Percentiles rank a stretch among this genome's conserved stretches.
Conservation (phyloP, 495 filamentous ascomycete genomes). For the Penicillium chermesinum region DNA sequence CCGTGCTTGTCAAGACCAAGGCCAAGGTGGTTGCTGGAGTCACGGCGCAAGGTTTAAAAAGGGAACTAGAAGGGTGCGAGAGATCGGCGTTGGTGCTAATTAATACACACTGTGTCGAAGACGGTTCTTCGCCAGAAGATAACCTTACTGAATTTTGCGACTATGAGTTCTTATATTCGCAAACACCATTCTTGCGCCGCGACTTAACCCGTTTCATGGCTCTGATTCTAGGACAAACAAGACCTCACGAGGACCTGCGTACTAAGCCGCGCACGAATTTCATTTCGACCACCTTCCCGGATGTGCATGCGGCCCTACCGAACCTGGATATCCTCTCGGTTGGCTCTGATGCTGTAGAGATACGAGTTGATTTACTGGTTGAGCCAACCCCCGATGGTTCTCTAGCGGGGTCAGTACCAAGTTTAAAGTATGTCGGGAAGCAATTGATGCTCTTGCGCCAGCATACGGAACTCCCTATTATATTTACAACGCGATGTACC, state of each 20-base stretch:
- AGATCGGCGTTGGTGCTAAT: slow-evolving; percentile 53
- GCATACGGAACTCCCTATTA: slow-evolving; percentile 78
- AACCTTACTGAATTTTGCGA: slow-evolving; percentile 60
- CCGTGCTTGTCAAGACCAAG: slow-evolving; percentile 42
- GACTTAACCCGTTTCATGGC: slow-evolving; percentile 73
- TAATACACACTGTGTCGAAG: slow-evolving; percentile 67
- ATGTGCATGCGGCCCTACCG: slow-evolving; percentile 75
- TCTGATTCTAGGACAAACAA: slow-evolving; percentile 69
- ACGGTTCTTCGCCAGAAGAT: slow-evolving; percentile 61
- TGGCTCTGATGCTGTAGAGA: slow-evolving; percentile 76
- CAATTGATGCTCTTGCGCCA: slow-evolving; percentile 78
- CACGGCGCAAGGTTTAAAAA: slow-evolving; percentile 45
- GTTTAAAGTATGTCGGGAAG: slow-evolving; percentile 76
- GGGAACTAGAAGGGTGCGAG: slow-evolving; percentile 45
- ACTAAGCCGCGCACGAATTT: slow-evolving; percentile 72
- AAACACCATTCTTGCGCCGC: slow-evolving; percentile 63
- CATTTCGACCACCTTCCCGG: slow-evolving; percentile 81
- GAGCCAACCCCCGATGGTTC: slow-evolving; percentile 58
- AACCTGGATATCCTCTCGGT: slow-evolving; percentile 82
- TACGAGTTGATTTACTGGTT: slow-evolving; percentile 74
- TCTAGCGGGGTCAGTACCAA: slow-evolving; percentile 55
- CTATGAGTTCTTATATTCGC: slow-evolving; percentile 79
- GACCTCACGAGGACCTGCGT: slow-evolving; percentile 67
- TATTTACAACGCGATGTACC: slow-evolving; percentile 77
- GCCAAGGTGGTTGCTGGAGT: slow-evolving; percentile 56